Evolutionary conservation across 2,329 filamentous ascomycete genomes (phyloP).

Genomic region (Aspergillus pseudonomiae): DNA sequence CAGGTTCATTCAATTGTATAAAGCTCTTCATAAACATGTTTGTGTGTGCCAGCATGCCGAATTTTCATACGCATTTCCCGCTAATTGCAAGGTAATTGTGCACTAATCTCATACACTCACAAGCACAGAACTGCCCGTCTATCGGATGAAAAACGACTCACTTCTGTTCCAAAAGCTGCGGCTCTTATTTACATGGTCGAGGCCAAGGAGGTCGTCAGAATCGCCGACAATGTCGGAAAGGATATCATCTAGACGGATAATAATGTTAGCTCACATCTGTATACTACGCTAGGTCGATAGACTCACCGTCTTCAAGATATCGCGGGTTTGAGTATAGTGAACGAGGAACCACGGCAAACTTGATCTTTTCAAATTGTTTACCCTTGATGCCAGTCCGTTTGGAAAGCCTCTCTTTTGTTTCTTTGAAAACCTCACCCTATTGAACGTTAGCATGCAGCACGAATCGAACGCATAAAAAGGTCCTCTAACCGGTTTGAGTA

Average conservation of each 20-base stretch:
- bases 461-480: not conserved
- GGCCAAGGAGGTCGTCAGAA: conserved; percentile 72
- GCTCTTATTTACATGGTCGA: conserved; percentile 66
- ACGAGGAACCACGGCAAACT: conserved; percentile 80
- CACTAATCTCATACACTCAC: not conserved
- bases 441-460: conserved; percentile 19
- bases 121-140: conserved; percentile 24
- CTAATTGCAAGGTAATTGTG: conserved; percentile 7
- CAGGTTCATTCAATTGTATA: conserved; percentile 5
- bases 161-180: conserved; percentile 62
- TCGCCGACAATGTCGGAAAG: conserved; percentile 68
- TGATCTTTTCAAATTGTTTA: conserved; percentile 98
- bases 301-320: conserved; percentile 85
- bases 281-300: not conserved
- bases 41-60: conserved; percentile 6
- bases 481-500: conserved; percentile 72
- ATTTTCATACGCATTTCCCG: conserved; percentile 13
- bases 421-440: conserved; percentile 80
- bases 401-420: conserved; percentile 92
- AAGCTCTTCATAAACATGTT: conserved; percentile 7
- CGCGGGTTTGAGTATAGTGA: conserved; percentile 73
- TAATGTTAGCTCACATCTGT: not conserved
- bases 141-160: conserved; percentile 67
- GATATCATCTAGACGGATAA: conserved; percentile 43
- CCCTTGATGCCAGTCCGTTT: conserved; percentile 93